Conservation (phyloP, 768 basidiomycete species). For the Hygrophoropsis aurantiaca region DNA sequence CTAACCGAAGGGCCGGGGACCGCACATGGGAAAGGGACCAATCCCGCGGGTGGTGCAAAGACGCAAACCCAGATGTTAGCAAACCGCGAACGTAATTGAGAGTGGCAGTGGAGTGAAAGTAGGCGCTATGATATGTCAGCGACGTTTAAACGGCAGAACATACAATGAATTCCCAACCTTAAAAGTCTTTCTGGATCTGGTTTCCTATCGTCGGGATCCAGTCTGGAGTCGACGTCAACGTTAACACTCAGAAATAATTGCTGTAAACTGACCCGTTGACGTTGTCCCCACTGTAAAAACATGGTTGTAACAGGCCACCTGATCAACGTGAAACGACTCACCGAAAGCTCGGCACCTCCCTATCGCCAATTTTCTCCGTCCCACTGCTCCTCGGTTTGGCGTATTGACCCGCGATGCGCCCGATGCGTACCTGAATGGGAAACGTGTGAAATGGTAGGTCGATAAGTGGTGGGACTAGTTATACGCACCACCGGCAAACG, state of each 20-base stretch:
- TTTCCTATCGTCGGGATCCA: constrained; percentile 73
- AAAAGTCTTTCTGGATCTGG: constrained; percentile 91
- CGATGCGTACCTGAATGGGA: constrained; percentile 63
- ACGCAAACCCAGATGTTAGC: constrained; percentile 90
- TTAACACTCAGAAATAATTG: neutral
- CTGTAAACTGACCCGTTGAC: constrained; percentile 72
- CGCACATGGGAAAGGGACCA: constrained; percentile 95
- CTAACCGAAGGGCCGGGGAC: constrained; percentile 70
- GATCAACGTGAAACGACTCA: constrained; percentile 29
- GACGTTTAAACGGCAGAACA: neutral
- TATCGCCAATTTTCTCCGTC: constrained; percentile 75
- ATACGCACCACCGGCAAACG: constrained; percentile 83
- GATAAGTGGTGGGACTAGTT: neutral
- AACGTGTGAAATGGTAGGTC: constrained; percentile 6
- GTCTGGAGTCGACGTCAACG: constrained; percentile 36
- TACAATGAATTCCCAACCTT: constrained; percentile 44
- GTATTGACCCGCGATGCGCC: constrained; percentile 94
- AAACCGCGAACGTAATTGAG: constrained; percentile 90
- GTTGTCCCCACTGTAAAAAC: constrained; percentile 78
- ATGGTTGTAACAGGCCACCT: neutral
- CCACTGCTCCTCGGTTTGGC: constrained; percentile 89
- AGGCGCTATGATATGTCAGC: constrained; percentile 57
- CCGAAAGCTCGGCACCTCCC: constrained; percentile 86
- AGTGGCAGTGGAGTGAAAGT: constrained; percentile 94
- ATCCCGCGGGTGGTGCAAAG: constrained; percentile 83